These are phyloP conservation scores for Polyporus arcularius DNA, from an alignment of 768 basidiomycete genomes.

Conservation along the genomic window DNA sequence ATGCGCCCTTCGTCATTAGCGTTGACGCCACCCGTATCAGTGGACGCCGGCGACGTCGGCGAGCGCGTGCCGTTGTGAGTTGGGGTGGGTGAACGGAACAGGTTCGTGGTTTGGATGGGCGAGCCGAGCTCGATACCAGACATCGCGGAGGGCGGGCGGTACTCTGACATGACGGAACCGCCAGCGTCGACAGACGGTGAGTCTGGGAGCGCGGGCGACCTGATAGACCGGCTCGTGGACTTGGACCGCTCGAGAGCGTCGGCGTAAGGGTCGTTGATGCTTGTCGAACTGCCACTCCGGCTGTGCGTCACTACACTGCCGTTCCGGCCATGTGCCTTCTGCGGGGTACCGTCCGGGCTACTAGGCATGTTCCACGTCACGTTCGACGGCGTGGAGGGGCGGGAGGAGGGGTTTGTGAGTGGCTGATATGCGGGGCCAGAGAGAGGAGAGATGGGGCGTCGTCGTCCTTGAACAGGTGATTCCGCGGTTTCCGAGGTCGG, in stretches of 20 bases:
- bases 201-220: slow-evolving; percentile 61
- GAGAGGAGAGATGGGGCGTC: slow-evolving; percentile 74
- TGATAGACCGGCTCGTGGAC: slow-evolving; percentile 48
- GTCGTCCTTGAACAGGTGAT: slow-evolving; percentile 55
- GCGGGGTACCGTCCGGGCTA: slow-evolving; percentile 32
- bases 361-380: slow-evolving; percentile 62
- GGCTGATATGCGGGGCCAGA: slow-evolving; percentile 62
- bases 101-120: slow-evolving; percentile 41
- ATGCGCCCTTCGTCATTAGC: slow-evolving; percentile 35
- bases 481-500: slow-evolving; percentile 30
- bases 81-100: slow-evolving; percentile 65
- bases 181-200: slow-evolving; percentile 51
- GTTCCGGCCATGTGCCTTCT: slow-evolving; percentile 49
- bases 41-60: slow-evolving; percentile 52
- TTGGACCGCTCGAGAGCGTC: slow-evolving; percentile 37
- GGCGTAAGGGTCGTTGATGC: slow-evolving; percentile 27
- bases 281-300: slow-evolving; percentile 32
- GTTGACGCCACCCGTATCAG: slow-evolving; percentile 33
- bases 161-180: slow-evolving; percentile 20
- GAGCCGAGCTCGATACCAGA: slow-evolving; percentile 54
- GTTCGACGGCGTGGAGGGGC: slow-evolving; percentile 68
- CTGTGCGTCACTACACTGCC: slow-evolving; percentile 47
- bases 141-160: slow-evolving; percentile 48
- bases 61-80: slow-evolving; percentile 59
- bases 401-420: slow-evolving; percentile 47